Base-by-base conservation (phyloP, 2,329 filamentous ascomycete species). In the Aspergillus sclerotialis region DNA sequence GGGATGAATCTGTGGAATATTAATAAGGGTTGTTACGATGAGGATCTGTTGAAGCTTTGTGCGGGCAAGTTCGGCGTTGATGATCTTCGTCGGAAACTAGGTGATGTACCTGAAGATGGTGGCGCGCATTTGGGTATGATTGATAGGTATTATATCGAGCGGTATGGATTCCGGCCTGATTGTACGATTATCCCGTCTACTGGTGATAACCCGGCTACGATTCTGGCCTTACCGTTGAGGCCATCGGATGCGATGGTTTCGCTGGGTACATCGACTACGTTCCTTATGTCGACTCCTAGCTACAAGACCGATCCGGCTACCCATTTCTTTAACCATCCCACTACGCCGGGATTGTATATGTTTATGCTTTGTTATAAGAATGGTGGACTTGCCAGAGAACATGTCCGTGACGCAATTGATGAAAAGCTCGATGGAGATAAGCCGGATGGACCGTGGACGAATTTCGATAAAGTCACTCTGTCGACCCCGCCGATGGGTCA, bases 331-430 rank as follows among this genome's bases (percentile, higher is more conserved):
- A 94, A 95, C 68, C 89, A 96, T 63, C 92, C 92, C 2, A 92
- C 88, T 28, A 94, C 87, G 1, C 69, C 80, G 0, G 87, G 84
- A 1, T 76, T 95, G 40, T 95, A 94, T 74, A 96, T 98, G 92
- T 96, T 98, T 65, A 98, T 98, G 92, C 78, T 98, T 23, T 98
- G 92, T 73, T 98, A 96, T 72, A 96, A 96, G 67, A 98, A 98
- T 64, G 92, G 92, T 48, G 88, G 88, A 2, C 78, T 96, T 1
- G 90, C 92, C 2, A 83, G 92, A 28, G 92, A 98, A 59, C 80
- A 84, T 51, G 78, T 96, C 42, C 83, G 92, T 35, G 87, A 98
- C 55, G 72, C 76, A 0, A 76, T 96, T 33, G 82, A 87, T 42
- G 50, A 63, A 36, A 55, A 58, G 26, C 60, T 66, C 14, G 63